Evolutionary conservation across 371 early-diverging fungal species (phyloP).

Genomic region (Mucor velutinosus): DNA sequence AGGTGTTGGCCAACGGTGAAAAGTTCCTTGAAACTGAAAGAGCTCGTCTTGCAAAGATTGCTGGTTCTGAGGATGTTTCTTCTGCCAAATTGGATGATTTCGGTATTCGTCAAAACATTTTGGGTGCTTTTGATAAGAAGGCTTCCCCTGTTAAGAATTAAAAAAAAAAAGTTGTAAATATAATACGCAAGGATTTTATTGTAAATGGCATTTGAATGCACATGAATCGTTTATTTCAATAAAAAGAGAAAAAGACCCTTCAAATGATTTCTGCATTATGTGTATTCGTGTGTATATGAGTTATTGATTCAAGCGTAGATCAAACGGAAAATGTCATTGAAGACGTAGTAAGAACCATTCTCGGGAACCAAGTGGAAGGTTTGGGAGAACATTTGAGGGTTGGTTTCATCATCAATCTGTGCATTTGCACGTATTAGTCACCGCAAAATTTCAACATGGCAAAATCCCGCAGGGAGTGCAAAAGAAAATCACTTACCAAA

Average conservation of each 20-base stretch:
- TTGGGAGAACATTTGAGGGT: conserved; percentile 83
- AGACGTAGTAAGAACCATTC: conserved; percentile 61
- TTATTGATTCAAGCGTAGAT: conserved; percentile 46
- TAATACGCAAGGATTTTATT: neutral
- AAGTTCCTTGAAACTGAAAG: conserved; percentile 67
- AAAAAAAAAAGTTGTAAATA: neutral
- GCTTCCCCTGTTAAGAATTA: conserved; percentile 48
- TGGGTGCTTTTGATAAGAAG: conserved; percentile 57
- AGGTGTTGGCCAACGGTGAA: conserved; percentile 59
- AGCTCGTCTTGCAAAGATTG: conserved; percentile 72
- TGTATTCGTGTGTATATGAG: neutral
- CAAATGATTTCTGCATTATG: neutral
- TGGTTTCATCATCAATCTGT: conserved; percentile 77
- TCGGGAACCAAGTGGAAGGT: conserved; percentile 81
- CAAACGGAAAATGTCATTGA: conserved; percentile 85
- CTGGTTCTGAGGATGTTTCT: conserved; percentile 59
- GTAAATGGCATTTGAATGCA: neutral
- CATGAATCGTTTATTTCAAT: neutral
- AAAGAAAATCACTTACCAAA: conserved; percentile 51
- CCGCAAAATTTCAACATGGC: neutral
- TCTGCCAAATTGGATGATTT: conserved; percentile 75
- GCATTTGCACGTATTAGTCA: neutral
- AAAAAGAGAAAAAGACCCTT: neutral
- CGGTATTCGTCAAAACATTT: conserved; percentile 74
- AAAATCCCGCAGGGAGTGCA: neutral